A percentile compares a stretch with the other conserved stretches of the same genome.
These are phyloP conservation scores for Cercophora samala DNA, from an alignment of 495 filamentous ascomycete species.

Conservation along the genomic window DNA sequence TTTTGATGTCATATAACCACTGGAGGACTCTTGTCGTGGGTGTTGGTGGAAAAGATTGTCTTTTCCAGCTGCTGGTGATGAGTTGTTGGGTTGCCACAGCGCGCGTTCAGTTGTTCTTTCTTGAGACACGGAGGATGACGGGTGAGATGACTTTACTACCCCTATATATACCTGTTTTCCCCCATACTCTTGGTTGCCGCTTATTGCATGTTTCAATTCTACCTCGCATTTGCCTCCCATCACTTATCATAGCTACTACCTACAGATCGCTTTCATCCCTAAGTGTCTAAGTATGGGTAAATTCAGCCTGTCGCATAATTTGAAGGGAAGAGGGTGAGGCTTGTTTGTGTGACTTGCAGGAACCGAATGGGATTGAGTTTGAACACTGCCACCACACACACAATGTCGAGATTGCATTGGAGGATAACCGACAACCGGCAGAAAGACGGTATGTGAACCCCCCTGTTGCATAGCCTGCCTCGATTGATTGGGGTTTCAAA, in stretches of 20 bases:
- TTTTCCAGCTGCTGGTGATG: no score
- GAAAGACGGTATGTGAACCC: background rate
- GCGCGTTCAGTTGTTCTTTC: no score
- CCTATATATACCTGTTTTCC: no score
- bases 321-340: background rate
- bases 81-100: no score
- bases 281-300: background rate
- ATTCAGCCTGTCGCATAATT: background rate
- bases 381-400: background rate
- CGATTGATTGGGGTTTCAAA: background rate
- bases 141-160: no score
- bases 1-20: no score
- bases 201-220: background rate
- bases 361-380: background rate
- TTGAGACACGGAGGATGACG: no score
- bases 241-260: background rate
- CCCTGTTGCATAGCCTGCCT: no score
- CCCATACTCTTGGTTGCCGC: no score
- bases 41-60: no score
- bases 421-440: background rate
- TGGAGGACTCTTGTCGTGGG: no score
- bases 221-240: background rate
- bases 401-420: background rate
- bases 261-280: background rate
- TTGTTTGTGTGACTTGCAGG: background rate